A percentile compares a stretch with the other conserved stretches of the same genome.
Evolutionary conservation across 2,329 filamentous ascomycete genomes (phyloP).

Genomic region (Paecilomyces niveus): DNA sequence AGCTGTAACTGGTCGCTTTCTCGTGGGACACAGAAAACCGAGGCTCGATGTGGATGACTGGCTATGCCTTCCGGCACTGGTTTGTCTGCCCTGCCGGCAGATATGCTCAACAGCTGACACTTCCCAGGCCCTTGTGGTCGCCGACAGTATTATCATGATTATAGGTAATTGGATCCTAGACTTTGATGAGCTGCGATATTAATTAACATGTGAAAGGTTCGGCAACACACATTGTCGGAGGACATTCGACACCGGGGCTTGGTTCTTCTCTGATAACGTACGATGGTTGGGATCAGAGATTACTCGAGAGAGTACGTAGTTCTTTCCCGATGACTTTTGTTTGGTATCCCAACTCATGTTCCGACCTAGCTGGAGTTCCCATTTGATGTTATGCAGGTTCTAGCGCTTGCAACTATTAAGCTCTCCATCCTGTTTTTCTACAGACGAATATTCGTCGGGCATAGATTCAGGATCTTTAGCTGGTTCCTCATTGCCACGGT

Average conservation of each 20-base stretch:
- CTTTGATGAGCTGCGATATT: not conserved
- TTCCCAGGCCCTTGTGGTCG: not conserved
- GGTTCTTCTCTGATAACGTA: not conserved
- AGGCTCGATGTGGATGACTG: not conserved
- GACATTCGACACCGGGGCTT: not conserved
- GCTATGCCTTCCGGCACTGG: not conserved
- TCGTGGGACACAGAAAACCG: not conserved
- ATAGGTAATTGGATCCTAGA: not conserved
- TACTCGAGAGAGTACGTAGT: not conserved
- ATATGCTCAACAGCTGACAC: not conserved
- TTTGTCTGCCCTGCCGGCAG: not conserved
- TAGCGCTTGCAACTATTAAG: constrained; percentile 5
- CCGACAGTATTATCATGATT: not conserved
- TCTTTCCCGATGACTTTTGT: not conserved
- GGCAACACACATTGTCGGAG: not conserved
- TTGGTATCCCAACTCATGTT: not conserved
- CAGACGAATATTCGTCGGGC: constrained; percentile 6
- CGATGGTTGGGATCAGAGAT: not conserved
- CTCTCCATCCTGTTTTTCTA: constrained; percentile 9
- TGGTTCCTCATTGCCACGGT: constrained; percentile 2
- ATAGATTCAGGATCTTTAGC: constrained; percentile 4
- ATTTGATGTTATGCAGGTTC: constrained; percentile 6
- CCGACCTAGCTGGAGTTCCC: constrained; percentile 25
- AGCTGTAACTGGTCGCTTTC: not conserved
- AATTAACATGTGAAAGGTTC: not conserved